These are phyloP conservation scores for Venturia effusa DNA, from an alignment of 2,329 filamentous ascomycete species.

Conservation along the genomic window DNA sequence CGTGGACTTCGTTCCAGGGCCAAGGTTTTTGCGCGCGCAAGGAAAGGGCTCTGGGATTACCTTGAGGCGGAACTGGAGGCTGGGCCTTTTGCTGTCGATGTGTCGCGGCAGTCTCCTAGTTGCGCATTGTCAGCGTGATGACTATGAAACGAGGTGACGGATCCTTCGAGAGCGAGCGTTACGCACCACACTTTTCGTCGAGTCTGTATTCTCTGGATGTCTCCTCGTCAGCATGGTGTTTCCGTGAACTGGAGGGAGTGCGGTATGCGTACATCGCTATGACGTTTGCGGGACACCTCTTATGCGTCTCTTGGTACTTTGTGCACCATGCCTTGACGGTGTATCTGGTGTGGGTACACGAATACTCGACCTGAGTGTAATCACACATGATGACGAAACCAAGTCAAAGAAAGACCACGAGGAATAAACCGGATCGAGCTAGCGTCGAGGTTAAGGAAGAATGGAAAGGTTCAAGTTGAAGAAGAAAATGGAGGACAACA, in stretches of 20 bases:
- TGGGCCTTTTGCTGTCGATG: constrained; percentile 10
- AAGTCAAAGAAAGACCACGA: background rate
- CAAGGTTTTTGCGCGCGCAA: background rate
- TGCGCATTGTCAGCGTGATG: background rate
- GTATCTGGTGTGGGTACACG: constrained; percentile 44
- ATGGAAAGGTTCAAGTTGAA: background rate
- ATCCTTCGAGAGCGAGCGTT: background rate
- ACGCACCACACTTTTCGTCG: constrained; percentile 36
- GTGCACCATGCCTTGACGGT: constrained; percentile 47
- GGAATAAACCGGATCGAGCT: background rate
- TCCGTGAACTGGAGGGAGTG: background rate
- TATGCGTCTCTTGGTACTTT: constrained; percentile 43
- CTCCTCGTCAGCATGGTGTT: background rate
- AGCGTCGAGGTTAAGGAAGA: no score
- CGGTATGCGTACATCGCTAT: constrained; percentile 34
- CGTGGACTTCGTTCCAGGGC: background rate
- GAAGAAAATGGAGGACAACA: background rate
- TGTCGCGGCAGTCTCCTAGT: constrained; percentile 12
- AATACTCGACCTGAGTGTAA: constrained; percentile 48
- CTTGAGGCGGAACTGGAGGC: constrained; percentile 48
- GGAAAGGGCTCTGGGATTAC: constrained; percentile 44
- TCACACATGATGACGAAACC: constrained; percentile 40
- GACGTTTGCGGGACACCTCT: constrained; percentile 44
- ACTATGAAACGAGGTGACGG: background rate
- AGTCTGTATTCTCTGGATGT: constrained; percentile 37